These are phyloP conservation scores for Neoboletus brunneissimus DNA, from an alignment of 768 basidiomycete species.

Conservation along the genomic window DNA sequence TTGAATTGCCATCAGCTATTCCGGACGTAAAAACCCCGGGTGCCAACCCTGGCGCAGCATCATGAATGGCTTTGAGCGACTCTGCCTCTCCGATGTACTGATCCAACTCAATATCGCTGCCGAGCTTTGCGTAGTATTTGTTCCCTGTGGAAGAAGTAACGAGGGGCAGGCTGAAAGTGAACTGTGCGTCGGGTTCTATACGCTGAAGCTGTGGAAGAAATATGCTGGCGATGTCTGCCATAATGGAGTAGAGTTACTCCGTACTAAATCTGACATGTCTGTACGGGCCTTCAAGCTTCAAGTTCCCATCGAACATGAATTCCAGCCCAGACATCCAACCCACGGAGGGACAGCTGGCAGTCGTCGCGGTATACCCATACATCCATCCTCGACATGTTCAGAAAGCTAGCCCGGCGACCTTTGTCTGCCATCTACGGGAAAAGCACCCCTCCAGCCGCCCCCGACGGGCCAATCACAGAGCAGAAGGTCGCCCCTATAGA, in stretches of 20 bases:
- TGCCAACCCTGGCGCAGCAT: conserved; percentile 65
- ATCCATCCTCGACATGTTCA: not conserved
- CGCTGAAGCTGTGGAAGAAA: conserved; percentile 45
- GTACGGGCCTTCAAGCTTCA: not conserved
- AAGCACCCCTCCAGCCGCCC: not conserved
- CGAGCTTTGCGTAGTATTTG: conserved; percentile 62
- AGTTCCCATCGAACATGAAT: not conserved
- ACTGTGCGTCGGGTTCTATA: conserved; percentile 51
- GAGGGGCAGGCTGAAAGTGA: conserved; percentile 44
- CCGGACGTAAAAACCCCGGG: conserved; percentile 57
- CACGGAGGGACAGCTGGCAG: not conserved
- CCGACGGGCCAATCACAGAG: not conserved
- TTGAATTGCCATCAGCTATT: conserved; percentile 24
- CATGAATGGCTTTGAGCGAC: conserved; percentile 59
- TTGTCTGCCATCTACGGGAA: not conserved
- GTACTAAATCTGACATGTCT: not conserved
- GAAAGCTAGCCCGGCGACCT: not conserved
- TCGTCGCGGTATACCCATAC: not conserved
- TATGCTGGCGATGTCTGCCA: conserved; percentile 16
- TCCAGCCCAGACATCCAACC: not conserved
- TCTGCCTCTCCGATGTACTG: conserved; percentile 70
- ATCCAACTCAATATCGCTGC: conserved; percentile 49
- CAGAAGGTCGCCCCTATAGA: not conserved
- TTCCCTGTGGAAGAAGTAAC: conserved; percentile 56
- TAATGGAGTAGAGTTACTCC: conserved; percentile 3